These are phyloP conservation scores for Ceratocystis cubensis DNA, from an alignment of 2,329 filamentous ascomycete genomes.

Conservation along the genomic window DNA sequence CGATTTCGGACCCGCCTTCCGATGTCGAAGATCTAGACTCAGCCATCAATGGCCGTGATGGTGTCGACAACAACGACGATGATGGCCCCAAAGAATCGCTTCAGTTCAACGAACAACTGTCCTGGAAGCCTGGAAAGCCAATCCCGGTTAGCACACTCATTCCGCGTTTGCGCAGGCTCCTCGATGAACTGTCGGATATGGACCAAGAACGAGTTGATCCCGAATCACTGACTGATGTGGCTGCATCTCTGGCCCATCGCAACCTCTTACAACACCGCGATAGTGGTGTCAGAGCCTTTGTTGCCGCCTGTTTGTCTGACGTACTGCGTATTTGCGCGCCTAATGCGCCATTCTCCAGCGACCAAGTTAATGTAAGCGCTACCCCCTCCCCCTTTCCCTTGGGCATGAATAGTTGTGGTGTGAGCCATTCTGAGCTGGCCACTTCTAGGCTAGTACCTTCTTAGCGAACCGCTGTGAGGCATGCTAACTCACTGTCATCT, in stretches of 20 bases:
- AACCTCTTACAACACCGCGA: slow-evolving; percentile 86
- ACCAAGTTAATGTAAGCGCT: slow-evolving; percentile 67
- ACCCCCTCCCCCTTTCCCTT: background rate
- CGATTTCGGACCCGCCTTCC: slow-evolving; percentile 20
- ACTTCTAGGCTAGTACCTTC: no score
- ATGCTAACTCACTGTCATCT: slow-evolving; percentile 23
- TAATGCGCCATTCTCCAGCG: slow-evolving; percentile 81
- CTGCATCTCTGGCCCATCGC: slow-evolving; percentile 69
- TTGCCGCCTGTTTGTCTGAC: slow-evolving; percentile 81
- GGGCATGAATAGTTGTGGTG: no score
- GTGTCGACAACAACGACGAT: slow-evolving; percentile 24
- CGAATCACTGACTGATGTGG: slow-evolving; percentile 70
- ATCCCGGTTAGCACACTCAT: slow-evolving; percentile 76
- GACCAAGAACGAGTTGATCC: slow-evolving; percentile 78
- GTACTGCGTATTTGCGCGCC: slow-evolving; percentile 86
- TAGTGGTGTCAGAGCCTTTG: slow-evolving; percentile 79
- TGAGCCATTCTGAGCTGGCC: background rate
- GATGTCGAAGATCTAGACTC: slow-evolving; percentile 18
- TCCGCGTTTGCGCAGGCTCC: slow-evolving; percentile 64
- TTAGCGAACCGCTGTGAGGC: no score
- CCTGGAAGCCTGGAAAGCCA: slow-evolving; percentile 83
- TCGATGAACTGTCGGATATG: slow-evolving; percentile 69
- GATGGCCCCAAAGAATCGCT: slow-evolving; percentile 33
- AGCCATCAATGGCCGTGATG: slow-evolving; percentile 14
- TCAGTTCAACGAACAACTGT: slow-evolving; percentile 71